phyloP scores from a whole-genome alignment of 176 grass and related monocot species.

The Sorghum bicolor region Sorghum_bicolor_NCBIv3 NC_012878.2:50783001-50783500 shows the following conservation, averaged over 20 bases:
- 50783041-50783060: neutral
- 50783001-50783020: neutral
- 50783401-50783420: conserved; percentile 90
- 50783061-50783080: neutral
- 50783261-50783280: conserved; percentile 97
- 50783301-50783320: conserved; percentile 95
- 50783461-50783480: conserved; percentile 89
- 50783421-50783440: conserved; percentile 97
- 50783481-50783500: conserved; percentile 54
- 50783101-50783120: neutral
- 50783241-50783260: conserved; percentile 86
- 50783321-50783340: conserved; percentile 87
- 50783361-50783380: conserved; percentile 99
- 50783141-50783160: conserved; percentile 19
- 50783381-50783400: conserved; percentile 75
- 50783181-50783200: neutral
- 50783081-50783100: neutral
- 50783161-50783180: neutral
- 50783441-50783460: conserved; percentile 94
- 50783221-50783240: conserved; percentile 29
- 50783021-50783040: neutral
- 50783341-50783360: conserved; percentile 77
- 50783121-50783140: neutral
- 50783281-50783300: conserved; percentile 90
- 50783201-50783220: conserved; percentile 9